Evolutionary conservation across 257 asterid genomes (phyloP), one percentile per base, ranked within the genome.

Genomic region (Gynochthodes officinalis): DNA sequence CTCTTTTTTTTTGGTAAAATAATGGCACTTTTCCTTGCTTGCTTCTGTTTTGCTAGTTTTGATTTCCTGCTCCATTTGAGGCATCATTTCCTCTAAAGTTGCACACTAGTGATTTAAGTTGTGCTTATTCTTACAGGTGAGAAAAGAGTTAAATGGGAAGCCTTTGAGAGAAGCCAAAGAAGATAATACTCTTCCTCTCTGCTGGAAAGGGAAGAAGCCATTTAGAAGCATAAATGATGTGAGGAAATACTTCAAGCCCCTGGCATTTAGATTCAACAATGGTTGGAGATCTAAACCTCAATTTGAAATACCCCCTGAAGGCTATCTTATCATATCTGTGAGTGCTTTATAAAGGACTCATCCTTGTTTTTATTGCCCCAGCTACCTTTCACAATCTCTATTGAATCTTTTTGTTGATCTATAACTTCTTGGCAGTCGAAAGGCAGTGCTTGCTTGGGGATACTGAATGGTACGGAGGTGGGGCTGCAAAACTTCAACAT

Each of bases 161-260:
- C 84, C 93, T 2, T 48, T 95, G 75, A 87, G 55, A 79, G 92
- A 87, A 79, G 93, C 93, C n/a, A 78, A 43, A 0, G 96, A 89
- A 4, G 99, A 95, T 49, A 80, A 44, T 73, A 90, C 98, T 4
- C 97, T 95, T 37, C 96, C 98, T 2, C 53, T 85, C 73, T 95
- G 99, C 83, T 95, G 98, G 99, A 84, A 68, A 87, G 98, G 98
- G 60, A 86, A 75, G 84, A 86, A 85, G 44, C 94, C 99, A 5
- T 95, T 95, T 81, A 81, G 76, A 81, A 92, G 79, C 65, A 77
- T 86, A 0, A 80, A 80, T 1, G 99, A 95, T 5, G 96, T 84
- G 11, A 84, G 82, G 79, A 89, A 89, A 75, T 95, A 87, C 86
- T 95, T 95, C 90, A 95, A 91, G 83, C 76, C 96, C 60, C 67